Percentiles rank a stretch among this genome's conserved stretches.
Conservation (phyloP, 805 yeast species). For the Lachancea waltii region DNA sequence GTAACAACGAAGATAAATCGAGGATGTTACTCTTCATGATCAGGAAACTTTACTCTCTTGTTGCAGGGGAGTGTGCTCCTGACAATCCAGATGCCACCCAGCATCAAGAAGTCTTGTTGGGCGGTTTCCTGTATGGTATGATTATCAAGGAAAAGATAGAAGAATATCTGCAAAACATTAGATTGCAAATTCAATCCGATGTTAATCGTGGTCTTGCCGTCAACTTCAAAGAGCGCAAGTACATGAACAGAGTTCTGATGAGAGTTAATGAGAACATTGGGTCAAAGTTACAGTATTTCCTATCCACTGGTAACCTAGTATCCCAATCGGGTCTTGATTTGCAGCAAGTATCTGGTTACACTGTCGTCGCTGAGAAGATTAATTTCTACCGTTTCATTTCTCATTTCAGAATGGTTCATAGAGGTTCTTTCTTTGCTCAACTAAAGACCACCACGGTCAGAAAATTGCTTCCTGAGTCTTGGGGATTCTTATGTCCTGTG, state of each 20-base stretch:
- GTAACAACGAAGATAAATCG: constrained; percentile 70
- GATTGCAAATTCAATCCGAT: constrained; percentile 70
- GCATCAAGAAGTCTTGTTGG: constrained; percentile 92
- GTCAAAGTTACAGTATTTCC: constrained; percentile 84
- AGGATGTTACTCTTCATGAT: constrained; percentile 88
- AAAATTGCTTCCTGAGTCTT: constrained; percentile 91
- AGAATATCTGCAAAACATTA: constrained; percentile 73
- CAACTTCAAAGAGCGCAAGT: constrained; percentile 76
- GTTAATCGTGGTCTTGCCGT: constrained; percentile 74
- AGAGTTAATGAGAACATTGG: constrained; percentile 92
- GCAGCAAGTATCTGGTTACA: constrained; percentile 96
- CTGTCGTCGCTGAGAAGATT: constrained; percentile 97
- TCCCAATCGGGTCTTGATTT: constrained; percentile 96
- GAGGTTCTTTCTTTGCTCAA: constrained; percentile 99
- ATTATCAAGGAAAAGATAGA: constrained; percentile 93
- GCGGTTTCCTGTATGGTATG: constrained; percentile 96
- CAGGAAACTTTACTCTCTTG: constrained; percentile 87
- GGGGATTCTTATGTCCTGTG: constrained; percentile 99
- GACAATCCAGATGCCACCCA: constrained; percentile 99
- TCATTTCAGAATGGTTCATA: constrained; percentile 99
- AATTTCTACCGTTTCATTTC: constrained; percentile 94
- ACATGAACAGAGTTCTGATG: constrained; percentile 69
- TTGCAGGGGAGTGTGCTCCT: constrained; percentile 93
- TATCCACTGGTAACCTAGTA: constrained; percentile 94
- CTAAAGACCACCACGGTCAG: constrained; percentile 95